Evolutionary conservation across 306 rosid genomes (phyloP), one percentile per base, ranked within the genome.

Genomic region (Dryas alaskensis): DNA sequence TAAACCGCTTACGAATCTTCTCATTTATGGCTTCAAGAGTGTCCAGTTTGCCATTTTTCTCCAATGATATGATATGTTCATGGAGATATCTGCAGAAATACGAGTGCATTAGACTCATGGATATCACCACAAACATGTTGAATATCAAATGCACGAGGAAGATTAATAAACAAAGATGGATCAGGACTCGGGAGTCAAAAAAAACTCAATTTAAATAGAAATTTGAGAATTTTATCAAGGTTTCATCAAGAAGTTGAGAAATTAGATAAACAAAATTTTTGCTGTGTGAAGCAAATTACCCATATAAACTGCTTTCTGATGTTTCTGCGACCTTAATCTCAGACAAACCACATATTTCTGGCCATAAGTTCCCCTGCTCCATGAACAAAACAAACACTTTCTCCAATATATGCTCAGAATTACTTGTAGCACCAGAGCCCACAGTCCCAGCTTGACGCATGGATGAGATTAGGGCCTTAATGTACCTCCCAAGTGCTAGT

Each of bases 341-440:
- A 19, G 92, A 83, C 82, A 93, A 86, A 81, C 86, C 75, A 83
- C 92, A 93, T 82, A 93, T 83, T 70, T 93, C 97, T 45, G 97
- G 96, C 98, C 97, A 93, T 78, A 93, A 63, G 89, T 85, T 91
- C 58, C 98, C 97, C 70, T 93, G 98, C 81, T 93, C 98, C 82
- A 93, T 83, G 88, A 91, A 93, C 79, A 93, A 89, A 73, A 89
- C 58, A 84, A 93, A 91, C 78, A 93, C 73, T 86, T 79, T 91
- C 82, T 93, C 98, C 77, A 89, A 80, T 68, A 91, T 82, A 74
- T 84, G 86, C 82, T 91, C 94, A 51, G 83, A 83, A 78, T 85
- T 80, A 79, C 83, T 79, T 69, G 64, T 71, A 73, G 81, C 58
- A 77, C 83, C 68, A 60, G 87, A 79, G 80, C 79, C 73, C 72